Percentiles rank a stretch among this genome's conserved stretches.
These are phyloP conservation scores for Sabuloglossum arenarium DNA, from an alignment of 495 filamentous ascomycete species.

Conservation along the genomic window DNA sequence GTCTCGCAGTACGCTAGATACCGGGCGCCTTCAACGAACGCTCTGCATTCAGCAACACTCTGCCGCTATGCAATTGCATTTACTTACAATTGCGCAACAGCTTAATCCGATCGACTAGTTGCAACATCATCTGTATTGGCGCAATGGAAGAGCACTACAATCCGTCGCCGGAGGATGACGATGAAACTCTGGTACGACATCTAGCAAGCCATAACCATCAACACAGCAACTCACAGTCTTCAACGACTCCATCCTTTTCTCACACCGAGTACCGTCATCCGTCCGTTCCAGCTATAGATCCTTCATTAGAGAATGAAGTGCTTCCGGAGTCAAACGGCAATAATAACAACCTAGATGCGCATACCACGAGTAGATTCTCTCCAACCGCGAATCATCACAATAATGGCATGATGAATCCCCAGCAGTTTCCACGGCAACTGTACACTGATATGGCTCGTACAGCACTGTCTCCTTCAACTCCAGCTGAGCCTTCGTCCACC, in stretches of 20 bases:
- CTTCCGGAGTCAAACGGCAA: neutral
- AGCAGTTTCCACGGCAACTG: neutral
- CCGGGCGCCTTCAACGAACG: no score
- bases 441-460: neutral
- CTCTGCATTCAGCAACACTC: neutral
- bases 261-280: neutral
- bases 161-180: neutral
- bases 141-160: slow-evolving; percentile 1
- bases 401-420: neutral
- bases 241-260: neutral
- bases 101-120: neutral
- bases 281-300: neutral
- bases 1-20: neutral
- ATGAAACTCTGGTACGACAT: neutral
- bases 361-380: neutral
- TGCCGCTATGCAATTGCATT: neutral
- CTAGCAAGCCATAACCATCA: slow-evolving; percentile 2
- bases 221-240: slow-evolving; percentile 3
- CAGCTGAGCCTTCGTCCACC: neutral
- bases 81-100: neutral
- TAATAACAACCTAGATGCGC: neutral
- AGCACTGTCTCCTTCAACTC: neutral
- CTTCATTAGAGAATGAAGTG: neutral
- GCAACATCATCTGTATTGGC: neutral
- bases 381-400: neutral